Evolutionary conservation across 2,329 filamentous ascomycete genomes (phyloP), one percentile per base, ranked within the genome.

Genomic region (Aurifilum marmelostoma): DNA sequence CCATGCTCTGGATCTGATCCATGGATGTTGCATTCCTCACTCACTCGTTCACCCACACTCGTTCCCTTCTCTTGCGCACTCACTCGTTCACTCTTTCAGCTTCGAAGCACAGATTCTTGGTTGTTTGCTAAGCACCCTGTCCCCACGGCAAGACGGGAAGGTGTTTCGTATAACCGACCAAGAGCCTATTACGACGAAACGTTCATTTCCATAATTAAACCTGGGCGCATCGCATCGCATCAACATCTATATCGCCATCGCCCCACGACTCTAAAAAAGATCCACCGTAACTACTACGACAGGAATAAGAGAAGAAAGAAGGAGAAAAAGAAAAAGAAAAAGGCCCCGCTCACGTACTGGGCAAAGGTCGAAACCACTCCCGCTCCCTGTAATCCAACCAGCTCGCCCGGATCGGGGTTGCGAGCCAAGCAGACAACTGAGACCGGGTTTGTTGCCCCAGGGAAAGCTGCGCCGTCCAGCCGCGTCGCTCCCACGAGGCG

Each of bases 401-500:
- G 59, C 59, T 24, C 29, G 37, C 50, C 50, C 39, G 64, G 50
- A 47, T 43, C 24, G 24, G 52, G 50, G n/a, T 24, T 21, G 14
- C 3, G 21, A 47, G 43, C 43, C 43, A 47, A 47, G 43, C 43
- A 47, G 8, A 47, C 43, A 47, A n/a, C 21, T 47, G 43, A 47
- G 43, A 47, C 43, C 43, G 43, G 43, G 43, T 47, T 21, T n/a
- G 16, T 24, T 39, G 54, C 50, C 18, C n/a, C 32, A 47, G 43
- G 43, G 59, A 29, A 41, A 50, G n/a, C 63, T 68, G 39, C 58
- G 62, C 66, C 66, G 58, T 66, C 63, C 61, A 68, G 69, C 69
- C 41, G 69, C 59, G 60, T 61, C 60, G 50, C 59, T 63, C 37
- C 43, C 41, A 66, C 63, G 59, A 67, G 68, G 67, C 69, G 67